These are phyloP conservation scores for Heritiera littoralis DNA, from an alignment of 345 rosid genomes.

Conservation along the genomic window DNA sequence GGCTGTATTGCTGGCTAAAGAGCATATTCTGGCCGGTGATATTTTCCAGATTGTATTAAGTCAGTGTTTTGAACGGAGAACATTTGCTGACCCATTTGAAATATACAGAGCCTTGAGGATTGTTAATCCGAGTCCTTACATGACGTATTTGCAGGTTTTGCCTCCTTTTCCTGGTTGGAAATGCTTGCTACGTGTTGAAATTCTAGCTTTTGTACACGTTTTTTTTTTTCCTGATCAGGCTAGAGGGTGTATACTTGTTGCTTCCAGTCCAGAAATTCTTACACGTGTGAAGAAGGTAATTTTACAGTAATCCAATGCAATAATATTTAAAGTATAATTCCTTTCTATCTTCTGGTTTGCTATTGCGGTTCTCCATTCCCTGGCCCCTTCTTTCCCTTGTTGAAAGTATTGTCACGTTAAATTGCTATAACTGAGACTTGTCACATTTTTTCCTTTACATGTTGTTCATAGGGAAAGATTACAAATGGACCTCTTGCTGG, in stretches of 20 bases:
- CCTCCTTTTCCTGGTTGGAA: slow-evolving; percentile 19
- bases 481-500: slow-evolving; percentile 92
- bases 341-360: background rate
- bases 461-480: slow-evolving; percentile 50
- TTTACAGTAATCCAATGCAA: background rate
- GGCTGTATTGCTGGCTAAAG: slow-evolving; percentile 79
- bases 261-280: slow-evolving; percentile 96
- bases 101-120: slow-evolving; percentile 86
- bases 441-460: background rate
- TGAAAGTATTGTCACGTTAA: background rate
- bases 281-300: slow-evolving; percentile 76
- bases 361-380: background rate
- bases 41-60: slow-evolving; percentile 74
- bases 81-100: slow-evolving; percentile 96
- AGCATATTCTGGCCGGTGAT: slow-evolving; percentile 84
- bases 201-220: slow-evolving; percentile 10
- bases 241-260: slow-evolving; percentile 84
- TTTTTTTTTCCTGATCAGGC: slow-evolving; percentile 53
- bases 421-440: background rate
- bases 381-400: background rate
- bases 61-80: slow-evolving; percentile 51
- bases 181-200: slow-evolving; percentile 20
- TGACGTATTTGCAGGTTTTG: slow-evolving; percentile 84
- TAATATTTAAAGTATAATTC: background rate
- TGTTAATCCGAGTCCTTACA: slow-evolving; percentile 94